Evolutionary conservation across 163 green algal species (phyloP), one percentile per base, ranked within the genome.

Genomic region (Chlamydomonas reinhardtii): DNA sequence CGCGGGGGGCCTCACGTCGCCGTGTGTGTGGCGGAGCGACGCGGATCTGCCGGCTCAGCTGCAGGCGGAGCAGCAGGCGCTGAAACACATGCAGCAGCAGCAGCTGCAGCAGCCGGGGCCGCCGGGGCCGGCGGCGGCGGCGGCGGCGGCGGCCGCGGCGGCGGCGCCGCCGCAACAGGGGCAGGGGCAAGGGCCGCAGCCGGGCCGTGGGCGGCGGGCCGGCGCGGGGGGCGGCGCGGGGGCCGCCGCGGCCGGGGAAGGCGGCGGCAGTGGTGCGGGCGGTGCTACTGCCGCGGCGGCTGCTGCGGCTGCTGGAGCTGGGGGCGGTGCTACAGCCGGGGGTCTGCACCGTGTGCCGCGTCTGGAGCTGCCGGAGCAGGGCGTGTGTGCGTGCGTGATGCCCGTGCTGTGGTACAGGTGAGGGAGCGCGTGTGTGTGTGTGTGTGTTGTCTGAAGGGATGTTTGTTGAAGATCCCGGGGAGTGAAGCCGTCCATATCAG

Each of bases 381-480:
- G 65, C 24, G 14, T 78, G 32, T 25, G 64, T 1, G 66, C 35
- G 39, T 59, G 79, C 17, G 79, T 86, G 35, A 35, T 79, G 79
- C 79, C 79, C 34, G 79, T 86, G 32, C 24, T 86, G 32, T 86
- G 79, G 79, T 86, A 79, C 61, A 56, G 48, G 48, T 56, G 48
- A 9, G 48, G 17, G 48, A 2, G 43, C 43, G 43, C 11, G 43
- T 19, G 48, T 17, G 48, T 56, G 9, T 56, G 48, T 56, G 48
- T 56, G 48, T 17, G 48, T 56, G 48, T 56, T 17, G 11, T 2
- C 19, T 9, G 5, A 48, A 5, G 39, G 39, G 5, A 8, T 48
- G 39, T 48, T 8, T 48, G 39, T 48, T 8, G 39, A 5, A 48
- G 39, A 5, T 48, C 5, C 39, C 39, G 39, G 39, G 39, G 5